Evolutionary conservation across 164 flowering plant species (phyloP).

Genomic region (Buxus sempervirens): DNA sequence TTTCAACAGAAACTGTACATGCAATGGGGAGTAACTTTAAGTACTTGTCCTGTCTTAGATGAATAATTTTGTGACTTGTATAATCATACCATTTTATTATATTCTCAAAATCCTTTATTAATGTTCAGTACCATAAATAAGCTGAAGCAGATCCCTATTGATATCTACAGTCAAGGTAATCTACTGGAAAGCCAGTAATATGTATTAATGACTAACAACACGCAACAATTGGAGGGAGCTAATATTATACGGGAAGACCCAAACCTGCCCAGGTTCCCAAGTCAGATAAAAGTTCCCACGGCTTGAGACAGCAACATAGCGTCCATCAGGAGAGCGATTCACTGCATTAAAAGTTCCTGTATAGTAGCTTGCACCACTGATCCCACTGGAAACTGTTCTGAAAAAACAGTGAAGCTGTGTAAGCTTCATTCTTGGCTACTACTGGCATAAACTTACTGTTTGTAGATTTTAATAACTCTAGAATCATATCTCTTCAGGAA

Average conservation of each 20-base stretch:
- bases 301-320: conserved; percentile 96
- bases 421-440: conserved; percentile 7
- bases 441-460: background rate
- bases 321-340: conserved; percentile 97
- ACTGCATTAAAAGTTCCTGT: conserved; percentile 94
- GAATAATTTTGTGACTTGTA: too few relatives aligned
- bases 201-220: background rate
- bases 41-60: too few relatives aligned
- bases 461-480: background rate
- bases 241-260: conserved; percentile 9
- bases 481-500: too few relatives aligned
- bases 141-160: background rate
- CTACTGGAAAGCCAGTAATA: background rate
- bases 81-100: too few relatives aligned
- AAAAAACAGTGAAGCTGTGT: conserved; percentile 27
- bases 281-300: conserved; percentile 96
- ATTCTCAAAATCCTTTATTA: too few relatives aligned
- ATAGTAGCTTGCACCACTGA: conserved; percentile 98
- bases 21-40: background rate
- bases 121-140: too few relatives aligned
- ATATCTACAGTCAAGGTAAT: too few relatives aligned
- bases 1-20: background rate
- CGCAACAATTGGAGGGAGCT: background rate
- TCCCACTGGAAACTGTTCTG: conserved; percentile 99
- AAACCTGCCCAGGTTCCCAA: conserved; percentile 99